These are phyloP conservation scores for Kuraishia ogatae DNA, from an alignment of 805 yeast genomes.

Conservation along the genomic window DNA sequence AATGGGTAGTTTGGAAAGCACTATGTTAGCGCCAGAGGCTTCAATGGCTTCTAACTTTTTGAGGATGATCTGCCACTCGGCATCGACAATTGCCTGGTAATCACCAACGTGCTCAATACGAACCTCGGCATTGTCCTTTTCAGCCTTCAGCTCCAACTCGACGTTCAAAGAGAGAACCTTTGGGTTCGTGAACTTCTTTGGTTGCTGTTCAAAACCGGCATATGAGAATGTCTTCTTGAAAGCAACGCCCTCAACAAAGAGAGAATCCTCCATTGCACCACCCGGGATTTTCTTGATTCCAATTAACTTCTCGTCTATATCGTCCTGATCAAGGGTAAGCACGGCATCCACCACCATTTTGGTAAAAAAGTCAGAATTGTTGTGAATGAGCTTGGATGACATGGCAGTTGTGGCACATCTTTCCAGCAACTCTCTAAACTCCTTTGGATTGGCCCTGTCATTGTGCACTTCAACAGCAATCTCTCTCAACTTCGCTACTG, in stretches of 20 bases:
- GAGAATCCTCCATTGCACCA: constrained; percentile 91
- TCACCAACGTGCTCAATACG: constrained; percentile 89
- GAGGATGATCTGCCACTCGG: constrained; percentile 95
- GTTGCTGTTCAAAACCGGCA: constrained; percentile 99
- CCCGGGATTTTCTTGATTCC: constrained; percentile 95
- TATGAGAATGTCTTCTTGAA: constrained; percentile 95
- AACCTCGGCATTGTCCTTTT: constrained; percentile 97
- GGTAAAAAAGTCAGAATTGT: constrained; percentile 83
- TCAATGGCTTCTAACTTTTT: constrained; percentile 78
- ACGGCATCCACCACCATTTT: constrained; percentile 97
- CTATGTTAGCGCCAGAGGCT: constrained; percentile 84
- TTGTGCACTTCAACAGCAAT: constrained; percentile 57
- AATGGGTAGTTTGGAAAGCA: constrained; percentile 88
- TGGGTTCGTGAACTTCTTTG: constrained; percentile 74
- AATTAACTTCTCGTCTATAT: constrained; percentile 80
- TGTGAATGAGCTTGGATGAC: constrained; percentile 89
- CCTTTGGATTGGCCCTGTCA: constrained; percentile 39
- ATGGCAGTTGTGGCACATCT: constrained; percentile 96
- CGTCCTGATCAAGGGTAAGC: constrained; percentile 72
- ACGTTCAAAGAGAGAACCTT: constrained; percentile 80
- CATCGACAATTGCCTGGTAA: constrained; percentile 94
- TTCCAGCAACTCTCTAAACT: constrained; percentile 69
- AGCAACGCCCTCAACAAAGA: constrained; percentile 89
- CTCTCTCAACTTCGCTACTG: constrained; percentile 65
- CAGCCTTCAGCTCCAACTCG: constrained; percentile 94